Conservation (phyloP, 73 alveolate species). For the Effrenium voratum region DNA sequence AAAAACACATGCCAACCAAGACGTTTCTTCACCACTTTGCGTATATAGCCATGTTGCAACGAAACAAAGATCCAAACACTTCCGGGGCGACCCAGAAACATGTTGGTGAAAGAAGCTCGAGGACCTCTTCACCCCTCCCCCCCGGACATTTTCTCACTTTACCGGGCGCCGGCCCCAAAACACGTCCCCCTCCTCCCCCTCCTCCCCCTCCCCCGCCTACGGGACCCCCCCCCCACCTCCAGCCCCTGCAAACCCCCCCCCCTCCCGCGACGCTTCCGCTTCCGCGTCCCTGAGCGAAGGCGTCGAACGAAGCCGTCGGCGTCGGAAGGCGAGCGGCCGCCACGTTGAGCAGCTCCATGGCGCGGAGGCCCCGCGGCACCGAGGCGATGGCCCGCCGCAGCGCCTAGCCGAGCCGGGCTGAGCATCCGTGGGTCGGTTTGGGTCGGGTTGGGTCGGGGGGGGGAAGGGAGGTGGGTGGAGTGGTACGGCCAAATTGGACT, state of each 20-base stretch:
- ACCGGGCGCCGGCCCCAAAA: neutral
- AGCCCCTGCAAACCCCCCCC: neutral
- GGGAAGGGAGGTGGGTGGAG: no score
- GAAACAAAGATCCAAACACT: no score
- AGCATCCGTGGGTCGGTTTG: neutral
- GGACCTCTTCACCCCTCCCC: neutral
- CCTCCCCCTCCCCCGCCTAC: neutral
- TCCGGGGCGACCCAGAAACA: no score
- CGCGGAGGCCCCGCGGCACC: conserved; percentile 69
- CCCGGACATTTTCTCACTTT: neutral
- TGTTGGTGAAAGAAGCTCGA: no score
- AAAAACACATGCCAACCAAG: no score
- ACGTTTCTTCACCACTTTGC: no score
- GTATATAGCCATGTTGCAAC: no score
- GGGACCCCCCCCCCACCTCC: neutral
- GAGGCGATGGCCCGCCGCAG: conserved; percentile 61
- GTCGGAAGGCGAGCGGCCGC: neutral
- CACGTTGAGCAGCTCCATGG: conserved; percentile 62
- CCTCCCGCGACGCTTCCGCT: no score
- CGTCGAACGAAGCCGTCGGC: no score
- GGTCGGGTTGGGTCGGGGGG: neutral
- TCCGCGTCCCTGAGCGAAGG: no score
- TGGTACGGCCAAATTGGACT: no score
- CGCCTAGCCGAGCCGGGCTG: neutral
- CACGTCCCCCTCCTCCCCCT: neutral